Evolutionary conservation across 176 grass and related monocot species (phyloP), one percentile per base, ranked within the genome.

Genomic region (Juncus effusus): DNA sequence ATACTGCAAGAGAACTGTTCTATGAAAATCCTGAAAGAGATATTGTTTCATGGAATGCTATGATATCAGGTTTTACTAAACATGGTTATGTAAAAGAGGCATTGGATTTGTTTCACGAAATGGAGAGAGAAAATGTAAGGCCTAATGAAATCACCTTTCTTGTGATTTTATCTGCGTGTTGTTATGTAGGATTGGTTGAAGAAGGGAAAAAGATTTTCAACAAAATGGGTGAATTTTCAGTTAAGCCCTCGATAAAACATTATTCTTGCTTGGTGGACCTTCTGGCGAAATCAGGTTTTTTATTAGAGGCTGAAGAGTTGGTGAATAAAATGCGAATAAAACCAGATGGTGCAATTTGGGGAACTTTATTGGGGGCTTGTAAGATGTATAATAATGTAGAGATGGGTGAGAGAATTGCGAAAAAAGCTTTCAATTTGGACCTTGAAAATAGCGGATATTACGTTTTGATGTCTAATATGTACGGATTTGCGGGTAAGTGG

Each of bases 11-110:
- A 11, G 36, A 80, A 51, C 73, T 44, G 40, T 95, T 95, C 63
- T 8, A 71, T 51, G 1, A n/a, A 13, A 87, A 84, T 61, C 63
- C 59, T 5, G 13, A 3, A 7, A 58, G 54, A 83, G 81, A 76
- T 61, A 64, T 81, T 12, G 77, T 84, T n/a, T 73, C 90, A 0
- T 95, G 90, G 90, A 95, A 95, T 74, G 79, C 90, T 6, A 89
- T 89, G 45, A 82, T 95, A 7, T 79, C 76, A 4, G 86, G 80
- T 45, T 38, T 68, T 5, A 28, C 49, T 0, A 57, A 75, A 38
- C 67, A 77, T 3, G 72, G 68, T 0, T 72, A 82, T 13, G 38
- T 61, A 36, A 13, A 7, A 35, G 54, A 59, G 35, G 83, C 78
- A 16, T 42, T 95, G 42, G 10, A 54, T 0, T 10, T 95, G 59